Conservation (phyloP, 805 yeast genomes). For the Candida multigemmis region DNA sequence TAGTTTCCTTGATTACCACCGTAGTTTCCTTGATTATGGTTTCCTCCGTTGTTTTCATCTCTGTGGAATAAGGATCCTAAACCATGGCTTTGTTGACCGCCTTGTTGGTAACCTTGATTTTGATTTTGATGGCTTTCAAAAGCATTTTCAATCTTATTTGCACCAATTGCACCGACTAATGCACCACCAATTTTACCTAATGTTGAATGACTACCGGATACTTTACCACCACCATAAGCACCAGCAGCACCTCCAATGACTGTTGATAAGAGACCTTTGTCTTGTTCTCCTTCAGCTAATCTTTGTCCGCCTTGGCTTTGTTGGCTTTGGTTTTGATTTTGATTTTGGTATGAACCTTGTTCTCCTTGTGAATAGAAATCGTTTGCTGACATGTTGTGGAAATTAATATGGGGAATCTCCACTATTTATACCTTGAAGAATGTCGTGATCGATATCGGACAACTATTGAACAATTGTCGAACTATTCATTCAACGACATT, state of each 20-base stretch:
- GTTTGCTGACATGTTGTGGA: conserved; percentile 44
- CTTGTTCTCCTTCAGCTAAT: no score
- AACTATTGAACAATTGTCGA: no score
- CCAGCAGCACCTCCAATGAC: conserved; percentile 46
- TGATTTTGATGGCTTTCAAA: conserved; percentile 16
- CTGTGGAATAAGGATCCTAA: conserved; percentile 3
- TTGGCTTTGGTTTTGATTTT: conserved; percentile 8
- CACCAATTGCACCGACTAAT: conserved; percentile 45
- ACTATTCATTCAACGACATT: no score
- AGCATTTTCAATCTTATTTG: conserved; percentile 39
- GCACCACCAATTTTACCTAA: conserved; percentile 45
- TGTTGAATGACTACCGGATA: conserved; percentile 30
- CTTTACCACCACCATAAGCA: conserved; percentile 41
- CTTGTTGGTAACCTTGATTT: conserved; percentile 2
- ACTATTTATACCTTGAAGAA: no score
- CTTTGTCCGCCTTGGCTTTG: conserved; percentile 19
- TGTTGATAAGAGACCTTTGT: conserved; percentile 36
- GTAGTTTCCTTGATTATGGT: conserved; percentile 2
- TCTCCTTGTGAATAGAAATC: conserved; percentile 42
- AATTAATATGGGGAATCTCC: no score
- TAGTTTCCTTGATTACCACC: conserved; percentile 2
- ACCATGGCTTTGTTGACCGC: no score
- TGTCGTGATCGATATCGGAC: no score
- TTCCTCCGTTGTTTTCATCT: conserved; percentile 3
- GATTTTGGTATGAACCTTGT: conserved; percentile 20